Base-by-base conservation (phyloP, 352 stramenopile species). In the Phytopythium sindhum region DNA sequence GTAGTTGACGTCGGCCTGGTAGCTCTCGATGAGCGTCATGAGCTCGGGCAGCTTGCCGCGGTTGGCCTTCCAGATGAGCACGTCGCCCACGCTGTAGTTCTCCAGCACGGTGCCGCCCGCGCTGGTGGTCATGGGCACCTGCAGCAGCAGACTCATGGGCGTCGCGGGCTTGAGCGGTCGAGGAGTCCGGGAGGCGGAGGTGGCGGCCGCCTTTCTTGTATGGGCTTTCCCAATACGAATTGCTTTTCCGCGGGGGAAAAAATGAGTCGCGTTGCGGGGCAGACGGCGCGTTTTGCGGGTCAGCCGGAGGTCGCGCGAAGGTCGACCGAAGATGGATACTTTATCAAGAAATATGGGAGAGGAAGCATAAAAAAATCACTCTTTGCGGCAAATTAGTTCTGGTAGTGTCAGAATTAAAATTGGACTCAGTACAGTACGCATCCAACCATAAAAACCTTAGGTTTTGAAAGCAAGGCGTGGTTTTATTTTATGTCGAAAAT, bases 21-120 rank as follows among this genome's bases (percentile, higher is more conserved):
- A 71, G 37, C 88, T 77, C 42, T 93, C 72, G 28, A 95, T 64
- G 47, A 95, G 73, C 65, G 89, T 86, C 39, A 81, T 72, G 39
- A 93, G 72, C 65, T 95, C 86, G 61, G 88, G 77, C 41, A 92
- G 73, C 71, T 95, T 95, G 29, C 86, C 86, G 54, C 86, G 84
- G 63, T 95, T 86, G 39, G 83, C 80, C 63, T 95, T 95, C 63
- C 84, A 91, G 55, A 93, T 89, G 45, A 95, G 74, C 61, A 95
- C 84, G 65, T 95, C 86, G 54, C 86, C 86, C n/a, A 93, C 73
- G 45, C 84, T 91, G 70, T 89, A 93, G 70, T 73, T 91, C 58
- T 91, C 84, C 42, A 90, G 59, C 48, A 86, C 73, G 21, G 77
- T 63, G 61, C 77, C 77, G 52, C 70, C 75, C 44, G 73, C 56